phyloP scores from a whole-genome alignment of 345 rosid genomes.

The Linum tenue region DNA sequence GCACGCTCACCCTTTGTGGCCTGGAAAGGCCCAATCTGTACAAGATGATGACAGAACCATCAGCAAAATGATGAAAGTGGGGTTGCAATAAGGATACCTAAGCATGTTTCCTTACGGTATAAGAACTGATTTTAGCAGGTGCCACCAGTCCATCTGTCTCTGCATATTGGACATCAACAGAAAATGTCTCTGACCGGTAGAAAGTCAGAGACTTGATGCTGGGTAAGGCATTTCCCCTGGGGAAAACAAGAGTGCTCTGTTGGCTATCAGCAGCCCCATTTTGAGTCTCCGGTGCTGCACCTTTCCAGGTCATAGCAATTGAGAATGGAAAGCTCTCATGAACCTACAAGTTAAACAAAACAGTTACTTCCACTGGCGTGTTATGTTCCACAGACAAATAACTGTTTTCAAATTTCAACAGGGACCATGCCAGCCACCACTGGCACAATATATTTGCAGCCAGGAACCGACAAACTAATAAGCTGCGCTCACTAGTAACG shows the following conservation, averaged over 20 bases:
- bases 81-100: background rate
- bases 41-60: background rate
- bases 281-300: slow-evolving; percentile 52
- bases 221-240: slow-evolving; percentile 80
- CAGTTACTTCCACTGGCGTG: background rate
- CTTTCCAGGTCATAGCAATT: slow-evolving; percentile 75
- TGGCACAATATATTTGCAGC: background rate
- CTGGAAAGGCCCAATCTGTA: slow-evolving; percentile 92
- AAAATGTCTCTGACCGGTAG: slow-evolving; percentile 65
- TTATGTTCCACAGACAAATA: background rate
- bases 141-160: slow-evolving; percentile 56
- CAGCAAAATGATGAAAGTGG: too few species aligned
- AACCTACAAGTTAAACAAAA: slow-evolving; percentile 36
- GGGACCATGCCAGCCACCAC: background rate
- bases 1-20: slow-evolving; percentile 58
- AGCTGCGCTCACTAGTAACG: too few species aligned
- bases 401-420: background rate
- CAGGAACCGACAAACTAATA: background rate
- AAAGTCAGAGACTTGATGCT: slow-evolving; percentile 82
- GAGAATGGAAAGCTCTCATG: slow-evolving; percentile 80
- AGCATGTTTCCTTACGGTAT: slow-evolving; percentile 38
- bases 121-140: slow-evolving; percentile 72
- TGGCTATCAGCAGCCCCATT: slow-evolving; percentile 57
- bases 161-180: slow-evolving; percentile 64
- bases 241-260: slow-evolving; percentile 68